Evolutionary conservation across 2,329 filamentous ascomycete genomes (phyloP), one percentile per base, ranked within the genome.

Genomic region (Pseudonectria foliicola): DNA sequence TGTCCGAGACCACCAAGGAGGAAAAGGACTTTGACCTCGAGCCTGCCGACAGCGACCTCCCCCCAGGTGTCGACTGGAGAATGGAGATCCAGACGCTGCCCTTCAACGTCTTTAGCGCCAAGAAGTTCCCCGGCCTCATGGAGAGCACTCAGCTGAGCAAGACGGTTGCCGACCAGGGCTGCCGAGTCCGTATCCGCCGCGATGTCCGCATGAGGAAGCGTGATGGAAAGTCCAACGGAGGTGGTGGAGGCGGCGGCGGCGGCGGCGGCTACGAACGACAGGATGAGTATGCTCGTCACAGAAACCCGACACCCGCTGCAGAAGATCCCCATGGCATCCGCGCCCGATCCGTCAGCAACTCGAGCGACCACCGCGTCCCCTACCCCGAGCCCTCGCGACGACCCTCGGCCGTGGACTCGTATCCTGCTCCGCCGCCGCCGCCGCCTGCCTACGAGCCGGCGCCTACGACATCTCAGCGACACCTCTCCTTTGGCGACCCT

Each of bases 51-150:
- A 31, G 67, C 56, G 60, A 71, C 52, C 63, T 82, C n/a, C 55
- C 56, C 4, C 54, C 55, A 0, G 62, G 62, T 39, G 85, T 94
- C 44, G 82, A 88, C 54, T 90, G 87, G 66, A 77, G 89, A 35
- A 77, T 95, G 64, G 87, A 95, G 60, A 84, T 95, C 52, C 88
- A 90, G 68, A 94, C 92, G 0, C 66, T 73, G 10, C 79, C 85
- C 0, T 96, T 98, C 60, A 80, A 77, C 31, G 92, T 96, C 27
- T 96, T 75, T 67, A 95, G 89, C 51, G 92, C 92, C 33, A 98
- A 96, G 79, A 96, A 95, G 67, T 98, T 98, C 66, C 92, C 92
- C 12, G 92, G 90, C 13, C 68, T 96, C 39, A 82, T 85, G 29
- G 86, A 92, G 60, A 95, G 88, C 65, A 98, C 92, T 0, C 69